phyloP scores from a whole-genome alignment of 2,329 filamentous ascomycete genomes.

The Talaromyces sp. region DNA sequence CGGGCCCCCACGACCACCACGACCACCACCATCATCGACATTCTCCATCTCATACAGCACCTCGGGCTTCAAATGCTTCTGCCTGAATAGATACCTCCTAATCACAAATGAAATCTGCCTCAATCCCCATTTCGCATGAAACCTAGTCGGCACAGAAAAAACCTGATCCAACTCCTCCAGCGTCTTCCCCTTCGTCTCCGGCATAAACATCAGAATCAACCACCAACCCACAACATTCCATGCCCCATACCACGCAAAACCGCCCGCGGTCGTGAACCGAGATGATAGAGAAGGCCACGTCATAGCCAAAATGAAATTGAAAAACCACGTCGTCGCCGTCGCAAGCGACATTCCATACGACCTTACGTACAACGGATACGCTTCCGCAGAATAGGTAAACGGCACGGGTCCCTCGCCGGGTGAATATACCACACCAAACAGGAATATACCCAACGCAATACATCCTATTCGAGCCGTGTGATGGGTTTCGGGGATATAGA shows the following conservation, averaged over 20 bases:
- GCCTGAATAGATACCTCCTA: conserved; percentile 34
- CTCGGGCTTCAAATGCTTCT: conserved; percentile 39
- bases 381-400: conserved; percentile 66
- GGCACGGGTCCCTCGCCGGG: conserved; percentile 64
- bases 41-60: conserved; percentile 38
- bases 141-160: conserved; percentile 50
- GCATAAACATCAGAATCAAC: conserved; percentile 43
- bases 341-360: conserved; percentile 61
- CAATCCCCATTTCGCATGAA: conserved; percentile 41
- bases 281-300: conserved; percentile 52
- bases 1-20: not conserved
- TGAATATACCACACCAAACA: conserved; percentile 46
- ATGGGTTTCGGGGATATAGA: conserved; percentile 46
- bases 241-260: conserved; percentile 50
- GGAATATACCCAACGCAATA: conserved; percentile 44
- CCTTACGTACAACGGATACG: conserved; percentile 62
- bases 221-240: conserved; percentile 47
- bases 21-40: not conserved
- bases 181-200: conserved; percentile 42
- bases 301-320: conserved; percentile 54
- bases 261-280: conserved; percentile 51
- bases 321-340: conserved; percentile 61
- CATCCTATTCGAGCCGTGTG: conserved; percentile 39
- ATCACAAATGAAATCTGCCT: conserved; percentile 38
- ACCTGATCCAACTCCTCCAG: conserved; percentile 52